These are phyloP conservation scores for Aspergillus olivimuriae DNA, from an alignment of 495 filamentous ascomycete genomes.

Conservation along the genomic window DNA sequence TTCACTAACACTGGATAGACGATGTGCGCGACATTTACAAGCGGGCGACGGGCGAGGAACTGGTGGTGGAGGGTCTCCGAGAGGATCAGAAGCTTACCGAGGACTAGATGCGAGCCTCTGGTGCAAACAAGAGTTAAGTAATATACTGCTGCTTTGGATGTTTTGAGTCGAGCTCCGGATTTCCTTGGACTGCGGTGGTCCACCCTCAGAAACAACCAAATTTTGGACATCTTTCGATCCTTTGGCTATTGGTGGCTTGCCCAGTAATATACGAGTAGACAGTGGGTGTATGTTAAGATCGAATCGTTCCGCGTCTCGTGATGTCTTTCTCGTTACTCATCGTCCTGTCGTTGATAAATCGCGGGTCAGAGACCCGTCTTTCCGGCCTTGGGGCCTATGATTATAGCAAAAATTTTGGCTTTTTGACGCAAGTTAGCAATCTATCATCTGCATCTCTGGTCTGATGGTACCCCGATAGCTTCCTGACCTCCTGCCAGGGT, in stretches of 20 bases:
- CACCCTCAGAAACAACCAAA: background rate
- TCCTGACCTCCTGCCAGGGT: too few species aligned
- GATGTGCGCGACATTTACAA: slow-evolving; percentile 93
- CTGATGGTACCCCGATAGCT: too few species aligned
- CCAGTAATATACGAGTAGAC: background rate
- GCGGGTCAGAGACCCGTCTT: too few species aligned
- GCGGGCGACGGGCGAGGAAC: slow-evolving; percentile 79
- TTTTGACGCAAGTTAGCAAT: too few species aligned
- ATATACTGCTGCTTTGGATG: slow-evolving; percentile 29
- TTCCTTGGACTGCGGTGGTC: slow-evolving; percentile 3
- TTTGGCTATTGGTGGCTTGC: background rate
- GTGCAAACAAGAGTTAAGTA: slow-evolving; percentile 14
- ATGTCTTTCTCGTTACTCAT: too few species aligned
- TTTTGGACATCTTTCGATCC: slow-evolving; percentile 3
- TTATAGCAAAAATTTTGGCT: too few species aligned
- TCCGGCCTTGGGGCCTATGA: too few species aligned
- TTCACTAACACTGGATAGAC: slow-evolving; percentile 38
- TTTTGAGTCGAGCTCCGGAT: slow-evolving; percentile 25
- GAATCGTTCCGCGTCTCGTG: too few species aligned
- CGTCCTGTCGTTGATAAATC: too few species aligned
- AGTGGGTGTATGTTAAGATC: too few species aligned
- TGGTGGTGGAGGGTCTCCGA: slow-evolving; percentile 58
- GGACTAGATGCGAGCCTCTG: slow-evolving; percentile 28
- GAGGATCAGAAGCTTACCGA: slow-evolving; percentile 46
- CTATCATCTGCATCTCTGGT: too few species aligned